Base-by-base conservation (phyloP, 1,139 yeast species). In the Hyphopichia buzzinii region DNA sequence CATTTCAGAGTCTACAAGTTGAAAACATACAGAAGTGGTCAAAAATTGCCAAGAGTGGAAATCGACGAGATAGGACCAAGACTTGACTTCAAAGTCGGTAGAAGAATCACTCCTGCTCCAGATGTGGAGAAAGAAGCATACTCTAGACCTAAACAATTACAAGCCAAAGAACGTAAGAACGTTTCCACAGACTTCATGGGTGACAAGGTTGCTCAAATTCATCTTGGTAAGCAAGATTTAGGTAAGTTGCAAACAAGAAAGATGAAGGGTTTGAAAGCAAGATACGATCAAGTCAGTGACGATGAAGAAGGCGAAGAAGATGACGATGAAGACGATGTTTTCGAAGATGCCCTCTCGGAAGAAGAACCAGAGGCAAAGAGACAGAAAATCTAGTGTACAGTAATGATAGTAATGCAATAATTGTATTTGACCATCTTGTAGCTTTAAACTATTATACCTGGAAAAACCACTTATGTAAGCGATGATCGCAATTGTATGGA, bases 61-160 rank as follows among this genome's bases (percentile, higher is more conserved):
- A 69, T 92, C 36, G 95, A 85, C 42, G 99, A 92, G 63, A 84
- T 88, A 49, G 99, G 99, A 1, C 99, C 99, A 39, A 77, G 98
- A 51, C 74, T 94, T 41, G 97, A 92, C 56, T 92, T 92, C 65
- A 81, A 84, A 51, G 77, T 92, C 44, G 98, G 98, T 34, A 79
- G 99, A 66, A 77, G 84, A 51, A 83, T 82, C 49, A 67, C 77
- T n/a, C 87, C 97, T 34, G 78, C 85, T 38, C 85, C 95, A 30
- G 97, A 92, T 52, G 72, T 87, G 68, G 95, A 84, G 65, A 88
- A 84, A 66, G 97, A 89, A 59, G 97, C 99, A 7, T 58, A 74
- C 67, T 78, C 76, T 69, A 79, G 74, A 55, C 92, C 97, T 39
- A 88, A 77, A 64, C 90, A 87, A 65, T 72, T 88, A 49, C 87